Evolutionary conservation across 2,329 filamentous ascomycete species (phyloP).

Genomic region (Lasiodiplodia citricola): DNA sequence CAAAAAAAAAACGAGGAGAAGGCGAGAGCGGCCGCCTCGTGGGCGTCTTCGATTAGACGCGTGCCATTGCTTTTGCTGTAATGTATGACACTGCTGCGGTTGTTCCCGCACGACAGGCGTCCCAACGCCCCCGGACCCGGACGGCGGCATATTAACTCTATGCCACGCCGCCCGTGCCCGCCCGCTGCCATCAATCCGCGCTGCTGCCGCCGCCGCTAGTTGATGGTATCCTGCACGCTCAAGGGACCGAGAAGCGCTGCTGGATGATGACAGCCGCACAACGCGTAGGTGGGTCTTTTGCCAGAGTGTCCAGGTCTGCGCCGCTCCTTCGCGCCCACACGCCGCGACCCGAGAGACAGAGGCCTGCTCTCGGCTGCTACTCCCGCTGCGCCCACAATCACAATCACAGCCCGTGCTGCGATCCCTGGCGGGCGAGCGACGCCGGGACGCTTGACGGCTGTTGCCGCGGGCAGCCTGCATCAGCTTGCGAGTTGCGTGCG

Average conservation of each 20-base stretch:
- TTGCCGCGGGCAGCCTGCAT: constrained; percentile 14
- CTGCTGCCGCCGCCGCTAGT: constrained; percentile 12
- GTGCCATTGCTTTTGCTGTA: constrained; percentile 10
- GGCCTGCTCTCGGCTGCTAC: constrained; percentile 14
- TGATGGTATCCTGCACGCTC: background rate
- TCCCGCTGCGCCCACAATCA: constrained; percentile 11
- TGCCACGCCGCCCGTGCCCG: constrained; percentile 10
- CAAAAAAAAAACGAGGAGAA: background rate
- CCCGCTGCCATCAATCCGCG: background rate
- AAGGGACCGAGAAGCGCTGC: background rate
- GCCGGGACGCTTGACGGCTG: constrained; percentile 6
- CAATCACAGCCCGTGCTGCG: constrained; percentile 20
- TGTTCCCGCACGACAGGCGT: constrained; percentile 3
- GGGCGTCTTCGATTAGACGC: background rate
- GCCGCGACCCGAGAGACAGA: constrained; percentile 4
- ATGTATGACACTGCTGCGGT: background rate
- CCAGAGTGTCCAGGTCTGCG: constrained; percentile 2
- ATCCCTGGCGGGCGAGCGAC: constrained; percentile 3
- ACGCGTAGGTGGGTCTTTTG: constrained; percentile 1
- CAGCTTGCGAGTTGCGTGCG: background rate
- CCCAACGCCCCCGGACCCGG: constrained; percentile 9
- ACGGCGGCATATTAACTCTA: background rate
- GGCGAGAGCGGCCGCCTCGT: background rate
- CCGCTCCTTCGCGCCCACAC: background rate
- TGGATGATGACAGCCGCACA: constrained; percentile 19